phyloP scores from a whole-genome alignment of 2,329 filamentous ascomycete species.

The Sporothrix protearum region DNA sequence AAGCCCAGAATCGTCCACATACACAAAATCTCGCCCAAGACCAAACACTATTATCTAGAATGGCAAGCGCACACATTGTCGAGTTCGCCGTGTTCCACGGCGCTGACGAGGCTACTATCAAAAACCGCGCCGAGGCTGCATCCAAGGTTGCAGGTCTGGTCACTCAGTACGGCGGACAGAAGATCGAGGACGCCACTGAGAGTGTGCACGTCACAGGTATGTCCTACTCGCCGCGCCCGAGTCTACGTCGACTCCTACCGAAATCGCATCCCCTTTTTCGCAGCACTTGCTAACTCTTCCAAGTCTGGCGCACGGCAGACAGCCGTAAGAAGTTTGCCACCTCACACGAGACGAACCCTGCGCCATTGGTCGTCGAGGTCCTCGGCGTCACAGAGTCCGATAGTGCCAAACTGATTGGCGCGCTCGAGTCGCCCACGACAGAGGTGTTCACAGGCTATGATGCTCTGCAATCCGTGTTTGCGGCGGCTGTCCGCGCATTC shows the following conservation, averaged over 20 bases:
- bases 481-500: conserved; percentile 26
- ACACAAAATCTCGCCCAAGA: neutral
- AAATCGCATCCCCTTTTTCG: too few species aligned
- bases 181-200: conserved; percentile 17
- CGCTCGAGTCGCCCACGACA: conserved; percentile 27
- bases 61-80: conserved; percentile 20
- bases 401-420: neutral
- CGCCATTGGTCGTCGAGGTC: conserved; percentile 13
- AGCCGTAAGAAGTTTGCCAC: conserved; percentile 13
- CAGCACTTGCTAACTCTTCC: neutral
- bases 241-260: neutral
- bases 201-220: conserved; percentile 16
- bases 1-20: neutral
- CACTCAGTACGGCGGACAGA: conserved; percentile 17
- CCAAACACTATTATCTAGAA: neutral
- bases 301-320: conserved; percentile 19
- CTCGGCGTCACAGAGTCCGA: neutral
- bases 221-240: neutral
- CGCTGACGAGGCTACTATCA: neutral
- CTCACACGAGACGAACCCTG: neutral
- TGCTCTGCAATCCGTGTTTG: conserved; percentile 26
- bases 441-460: conserved; percentile 32
- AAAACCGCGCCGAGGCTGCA: conserved; percentile 11
- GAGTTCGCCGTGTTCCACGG: conserved; percentile 21
- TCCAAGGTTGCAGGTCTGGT: conserved; percentile 15